Evolutionary conservation across 2,329 filamentous ascomycete genomes (phyloP).

Genomic region (Macrophomina phaseolina): DNA sequence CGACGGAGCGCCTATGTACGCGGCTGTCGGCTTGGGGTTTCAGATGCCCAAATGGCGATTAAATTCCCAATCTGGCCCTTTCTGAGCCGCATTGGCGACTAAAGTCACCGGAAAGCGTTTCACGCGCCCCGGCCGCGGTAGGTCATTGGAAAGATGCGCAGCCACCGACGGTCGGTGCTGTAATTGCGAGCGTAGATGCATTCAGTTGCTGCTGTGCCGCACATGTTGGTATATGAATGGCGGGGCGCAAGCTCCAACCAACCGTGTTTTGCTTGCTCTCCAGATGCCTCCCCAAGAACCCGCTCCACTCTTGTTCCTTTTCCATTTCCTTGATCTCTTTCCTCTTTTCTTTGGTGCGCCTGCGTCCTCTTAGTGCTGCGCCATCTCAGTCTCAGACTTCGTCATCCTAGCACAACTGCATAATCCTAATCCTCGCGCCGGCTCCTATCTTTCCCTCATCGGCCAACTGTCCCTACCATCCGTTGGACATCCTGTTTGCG

Average conservation of each 20-base stretch:
- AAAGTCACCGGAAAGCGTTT: conserved; percentile 48
- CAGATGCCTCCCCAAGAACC: conserved; percentile 16
- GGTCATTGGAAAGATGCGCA: conserved; percentile 32
- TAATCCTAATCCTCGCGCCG: conserved; percentile 25
- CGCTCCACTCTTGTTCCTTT: conserved; percentile 1
- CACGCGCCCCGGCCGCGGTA: conserved; percentile 45
- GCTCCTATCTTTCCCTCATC: conserved; percentile 3
- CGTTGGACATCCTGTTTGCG: neutral
- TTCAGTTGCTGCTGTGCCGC: conserved; percentile 26
- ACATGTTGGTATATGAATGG: conserved; percentile 22
- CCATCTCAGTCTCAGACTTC: neutral
- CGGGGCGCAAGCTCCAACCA: conserved; percentile 8
- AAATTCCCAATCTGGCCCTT: conserved; percentile 34
- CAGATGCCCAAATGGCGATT: conserved; percentile 30
- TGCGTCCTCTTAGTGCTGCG: neutral
- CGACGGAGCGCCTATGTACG: conserved; percentile 40
- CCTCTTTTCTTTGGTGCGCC: conserved; percentile 19
- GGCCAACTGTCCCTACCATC: neutral
- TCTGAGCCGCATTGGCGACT: conserved; percentile 44
- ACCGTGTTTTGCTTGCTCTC: conserved; percentile 15
- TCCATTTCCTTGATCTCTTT: conserved; percentile 18
- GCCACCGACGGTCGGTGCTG: conserved; percentile 14
- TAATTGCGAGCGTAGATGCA: conserved; percentile 11
- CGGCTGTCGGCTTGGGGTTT: conserved; percentile 41
- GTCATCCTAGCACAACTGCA: neutral